Percentiles rank a stretch among this genome's conserved stretches.
phyloP scores from a whole-genome alignment of 202 grass and related monocot genomes.

The Brachypodium distachyon region DNA sequence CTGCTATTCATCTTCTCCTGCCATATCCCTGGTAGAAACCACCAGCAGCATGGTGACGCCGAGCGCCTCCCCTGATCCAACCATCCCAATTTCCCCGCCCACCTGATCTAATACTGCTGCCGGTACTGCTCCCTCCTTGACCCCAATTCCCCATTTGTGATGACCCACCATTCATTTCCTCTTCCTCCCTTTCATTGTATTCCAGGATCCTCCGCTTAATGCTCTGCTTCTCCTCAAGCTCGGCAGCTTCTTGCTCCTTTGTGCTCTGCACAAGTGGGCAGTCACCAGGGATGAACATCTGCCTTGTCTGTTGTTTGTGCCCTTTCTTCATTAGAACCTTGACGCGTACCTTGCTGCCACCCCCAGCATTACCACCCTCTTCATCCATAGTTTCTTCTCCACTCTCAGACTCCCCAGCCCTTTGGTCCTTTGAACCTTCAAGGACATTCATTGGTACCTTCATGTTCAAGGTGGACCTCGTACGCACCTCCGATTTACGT shows the following conservation, averaged over 20 bases:
- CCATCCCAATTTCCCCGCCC: constrained; percentile 57
- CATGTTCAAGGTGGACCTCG: constrained; percentile 79
- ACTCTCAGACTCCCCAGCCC: constrained; percentile 61
- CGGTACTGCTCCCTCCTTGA: constrained; percentile 35
- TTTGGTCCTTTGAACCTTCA: constrained; percentile 59
- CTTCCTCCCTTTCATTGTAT: constrained; percentile 97
- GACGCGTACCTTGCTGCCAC: constrained; percentile 71
- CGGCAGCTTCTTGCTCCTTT: constrained; percentile 84
- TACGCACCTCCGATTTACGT: constrained; percentile 72
- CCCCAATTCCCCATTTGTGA: constrained; percentile 62
- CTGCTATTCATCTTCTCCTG: constrained; percentile 52
- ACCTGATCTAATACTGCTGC: constrained; percentile 49
- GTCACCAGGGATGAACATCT: constrained; percentile 86
- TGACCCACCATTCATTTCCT: constrained; percentile 60
- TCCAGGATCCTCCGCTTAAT: constrained; percentile 90
- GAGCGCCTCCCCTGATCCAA: constrained; percentile 20
- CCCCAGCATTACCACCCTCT: constrained; percentile 49
- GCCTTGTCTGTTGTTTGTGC: constrained; percentile 89
- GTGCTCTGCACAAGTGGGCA: constrained; percentile 81
- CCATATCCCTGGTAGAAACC: constrained; percentile 80
- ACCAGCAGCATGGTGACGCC: constrained; percentile 40
- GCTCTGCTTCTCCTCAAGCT: constrained; percentile 85
- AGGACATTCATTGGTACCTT: constrained; percentile 96
- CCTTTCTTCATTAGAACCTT: constrained; percentile 98
- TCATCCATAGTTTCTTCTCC: constrained; percentile 94